These are phyloP conservation scores for Paecilomyces variotii DNA, from an alignment of 2,329 filamentous ascomycete species.

Conservation along the genomic window DNA sequence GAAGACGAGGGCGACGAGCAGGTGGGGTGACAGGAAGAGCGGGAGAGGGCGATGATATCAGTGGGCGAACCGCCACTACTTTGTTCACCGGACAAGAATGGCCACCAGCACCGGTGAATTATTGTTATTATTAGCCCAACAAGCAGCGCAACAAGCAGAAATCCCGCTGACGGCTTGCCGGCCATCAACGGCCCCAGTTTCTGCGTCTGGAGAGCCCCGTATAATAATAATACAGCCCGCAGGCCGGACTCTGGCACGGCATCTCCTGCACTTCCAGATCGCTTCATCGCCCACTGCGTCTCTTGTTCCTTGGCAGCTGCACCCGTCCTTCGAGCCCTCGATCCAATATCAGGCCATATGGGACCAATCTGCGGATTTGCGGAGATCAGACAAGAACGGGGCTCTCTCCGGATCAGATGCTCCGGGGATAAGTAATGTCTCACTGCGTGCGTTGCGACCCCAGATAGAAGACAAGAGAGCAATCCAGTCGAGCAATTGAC, in stretches of 20 bases:
- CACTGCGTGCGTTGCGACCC: background rate
- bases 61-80: background rate
- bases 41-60: background rate
- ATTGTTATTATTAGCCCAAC: background rate
- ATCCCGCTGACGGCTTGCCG: background rate
- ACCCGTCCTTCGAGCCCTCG: background rate
- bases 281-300: background rate
- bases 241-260: background rate
- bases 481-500: background rate
- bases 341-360: background rate
- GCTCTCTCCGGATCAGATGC: background rate
- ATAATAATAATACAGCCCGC: background rate
- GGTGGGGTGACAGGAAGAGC: background rate
- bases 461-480: background rate
- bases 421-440: background rate
- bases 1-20: background rate
- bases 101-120: background rate
- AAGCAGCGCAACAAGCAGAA: background rate
- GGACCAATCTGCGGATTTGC: background rate
- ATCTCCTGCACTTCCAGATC: background rate
- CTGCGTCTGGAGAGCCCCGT: background rate
- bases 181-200: background rate
- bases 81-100: background rate
- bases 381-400: background rate
- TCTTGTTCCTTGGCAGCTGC: background rate